Base-by-base conservation (phyloP, 1,284 basidiomycete genomes). In the Sanghuangporus baumii region DNA sequence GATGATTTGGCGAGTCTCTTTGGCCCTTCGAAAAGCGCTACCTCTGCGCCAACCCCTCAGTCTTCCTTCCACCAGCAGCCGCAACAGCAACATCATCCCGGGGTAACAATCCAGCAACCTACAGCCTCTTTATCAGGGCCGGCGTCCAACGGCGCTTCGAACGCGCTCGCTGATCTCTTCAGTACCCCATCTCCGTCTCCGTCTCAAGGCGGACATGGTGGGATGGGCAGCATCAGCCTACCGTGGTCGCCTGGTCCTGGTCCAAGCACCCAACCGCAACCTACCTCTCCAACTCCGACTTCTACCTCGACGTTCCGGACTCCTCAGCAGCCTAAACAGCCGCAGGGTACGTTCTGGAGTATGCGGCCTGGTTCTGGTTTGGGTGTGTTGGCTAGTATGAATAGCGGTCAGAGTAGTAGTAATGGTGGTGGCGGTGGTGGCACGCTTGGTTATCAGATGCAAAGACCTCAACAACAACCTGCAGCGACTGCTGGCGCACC, bases 1-100 rank as follows among this genome's bases (percentile, higher is more conserved):
- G 80, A 85, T 69, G 89, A 92, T 61, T 77, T 92, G 4, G 80
- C 80, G 58, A 79, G 77, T 36, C 70, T 91, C 2, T 88, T 89
- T 55, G 74, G 76, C 55, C 56, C 66, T 55, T 66, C 63, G 59
- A 34, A 71, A 62, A 60, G 65, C 62, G 38, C 67, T 63, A 66
- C 66, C 37, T 67, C 23, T 57, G 18, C 64, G 9, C 38, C 60
- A 7, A 40, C 57, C 8, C 65, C 59, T 26, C 43, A 46, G 43
- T n/a, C 16, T 7, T 46, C 43, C 16, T 46, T 46, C 43, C 43
- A 46, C 7, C 43, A 46, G 43, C 43, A 46, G 6, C 43, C 7
- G 16, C 20, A 46, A 7, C 43, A 46, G 6, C 76, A 65, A 61
- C 75, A 61, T 46, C 62, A 36, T 34, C 56, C 41, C 41, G 38